Conservation (phyloP, 2,329 filamentous ascomycete species). For the Paraphaeosphaeria sporulosa region DNA sequence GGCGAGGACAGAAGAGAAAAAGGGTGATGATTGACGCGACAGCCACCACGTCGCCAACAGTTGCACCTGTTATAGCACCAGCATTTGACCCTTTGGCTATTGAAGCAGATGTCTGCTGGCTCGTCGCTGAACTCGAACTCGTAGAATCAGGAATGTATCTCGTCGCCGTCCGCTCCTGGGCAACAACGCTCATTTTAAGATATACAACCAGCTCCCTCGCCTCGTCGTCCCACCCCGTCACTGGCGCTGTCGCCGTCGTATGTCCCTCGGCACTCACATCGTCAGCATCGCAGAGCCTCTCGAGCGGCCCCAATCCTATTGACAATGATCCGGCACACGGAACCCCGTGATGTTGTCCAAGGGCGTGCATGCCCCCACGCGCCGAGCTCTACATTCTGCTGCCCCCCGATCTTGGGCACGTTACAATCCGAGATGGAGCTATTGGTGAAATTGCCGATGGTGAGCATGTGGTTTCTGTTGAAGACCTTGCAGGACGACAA, state of each 20-base stretch:
- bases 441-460: slow-evolving; percentile 61
- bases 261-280: slow-evolving; percentile 51
- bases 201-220: slow-evolving; percentile 59
- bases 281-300: neutral
- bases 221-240: slow-evolving; percentile 52
- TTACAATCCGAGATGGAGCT: slow-evolving; percentile 60
- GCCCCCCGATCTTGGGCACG: slow-evolving; percentile 58
- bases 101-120: slow-evolving; percentile 14
- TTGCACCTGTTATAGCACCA: slow-evolving; percentile 45
- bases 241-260: slow-evolving; percentile 60
- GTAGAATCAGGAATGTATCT: slow-evolving; percentile 41
- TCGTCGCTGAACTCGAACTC: slow-evolving; percentile 12
- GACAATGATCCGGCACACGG: slow-evolving; percentile 56
- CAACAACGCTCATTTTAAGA: slow-evolving; percentile 57
- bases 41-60: slow-evolving; percentile 35
- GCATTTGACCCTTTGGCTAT: slow-evolving; percentile 21
- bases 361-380: slow-evolving; percentile 36
- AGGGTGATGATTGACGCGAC: slow-evolving; percentile 29
- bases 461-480: slow-evolving; percentile 64
- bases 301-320: slow-evolving; percentile 49
- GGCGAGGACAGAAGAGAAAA: slow-evolving; percentile 31
- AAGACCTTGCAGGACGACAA: slow-evolving; percentile 64
- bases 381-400: slow-evolving; percentile 49
- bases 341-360: slow-evolving; percentile 25
- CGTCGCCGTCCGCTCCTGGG: slow-evolving; percentile 58